phyloP scores from a whole-genome alignment of 2,329 filamentous ascomycete species.

The Colletotrichum shisoi region DNA sequence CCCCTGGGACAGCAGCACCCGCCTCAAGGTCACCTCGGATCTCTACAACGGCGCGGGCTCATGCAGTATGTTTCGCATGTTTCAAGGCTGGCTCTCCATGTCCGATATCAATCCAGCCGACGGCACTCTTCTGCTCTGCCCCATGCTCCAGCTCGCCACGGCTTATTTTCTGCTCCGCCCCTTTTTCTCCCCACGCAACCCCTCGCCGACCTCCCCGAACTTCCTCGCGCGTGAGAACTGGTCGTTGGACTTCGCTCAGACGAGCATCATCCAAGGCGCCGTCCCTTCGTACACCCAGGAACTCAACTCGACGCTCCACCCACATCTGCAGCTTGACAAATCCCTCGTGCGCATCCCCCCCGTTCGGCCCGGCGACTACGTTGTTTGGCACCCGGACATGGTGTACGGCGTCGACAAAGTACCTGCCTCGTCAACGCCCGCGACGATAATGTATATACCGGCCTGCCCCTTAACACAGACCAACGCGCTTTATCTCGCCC shows the following conservation, averaged over 20 bases:
- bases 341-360: constrained; percentile 75
- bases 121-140: constrained; percentile 77
- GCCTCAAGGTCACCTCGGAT: constrained; percentile 62
- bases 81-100: constrained; percentile 64
- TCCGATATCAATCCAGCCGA: constrained; percentile 69
- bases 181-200: constrained; percentile 66
- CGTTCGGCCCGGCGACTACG: constrained; percentile 77
- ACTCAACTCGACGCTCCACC: constrained; percentile 72
- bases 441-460: constrained; percentile 52
- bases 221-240: constrained; percentile 61
- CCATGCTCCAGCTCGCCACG: constrained; percentile 68
- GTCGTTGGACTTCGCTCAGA: constrained; percentile 55
- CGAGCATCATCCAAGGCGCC: constrained; percentile 73
- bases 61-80: constrained; percentile 67
- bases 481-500: constrained; percentile 64
- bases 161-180: constrained; percentile 81
- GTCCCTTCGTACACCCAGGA: constrained; percentile 74
- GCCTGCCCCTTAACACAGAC: constrained; percentile 62
- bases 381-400: constrained; percentile 75
- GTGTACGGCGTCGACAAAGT: constrained; percentile 74
- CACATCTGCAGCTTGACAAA: constrained; percentile 71
- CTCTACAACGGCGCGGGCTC: constrained; percentile 66
- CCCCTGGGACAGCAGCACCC: constrained; percentile 63
- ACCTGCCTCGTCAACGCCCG: constrained; percentile 28
- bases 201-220: constrained; percentile 47